Conservation (phyloP, 495 filamentous ascomycete genomes). For the Hypomontagnella monticulosa region DNA sequence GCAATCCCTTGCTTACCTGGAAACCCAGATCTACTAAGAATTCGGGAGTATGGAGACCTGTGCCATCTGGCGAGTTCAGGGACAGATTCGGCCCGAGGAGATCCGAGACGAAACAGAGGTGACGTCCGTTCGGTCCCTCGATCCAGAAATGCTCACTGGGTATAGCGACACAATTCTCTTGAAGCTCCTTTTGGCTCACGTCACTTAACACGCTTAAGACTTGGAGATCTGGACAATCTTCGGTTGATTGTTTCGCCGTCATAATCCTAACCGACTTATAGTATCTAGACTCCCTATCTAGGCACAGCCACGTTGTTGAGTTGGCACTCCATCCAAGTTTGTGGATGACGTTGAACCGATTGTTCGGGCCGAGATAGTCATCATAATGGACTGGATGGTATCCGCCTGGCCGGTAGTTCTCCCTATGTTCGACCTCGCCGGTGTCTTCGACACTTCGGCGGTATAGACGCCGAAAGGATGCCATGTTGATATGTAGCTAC, state of each 20-base stretch:
- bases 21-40: constrained; percentile 6
- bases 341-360: constrained; percentile 58
- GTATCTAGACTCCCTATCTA: constrained; percentile 42
- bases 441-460: constrained; percentile 1
- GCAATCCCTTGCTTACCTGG: constrained; percentile 26
- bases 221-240: constrained; percentile 29
- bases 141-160: constrained; percentile 47
- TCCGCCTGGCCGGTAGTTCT: constrained; percentile 44
- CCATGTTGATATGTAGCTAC: neutral
- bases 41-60: constrained; percentile 12
- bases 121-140: constrained; percentile 51
- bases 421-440: constrained; percentile 8
- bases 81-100: constrained; percentile 22
- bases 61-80: constrained; percentile 1
- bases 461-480: neutral
- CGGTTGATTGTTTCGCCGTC: constrained; percentile 10
- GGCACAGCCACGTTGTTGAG: constrained; percentile 65
- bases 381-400: constrained; percentile 62
- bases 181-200: neutral
- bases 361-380: constrained; percentile 44
- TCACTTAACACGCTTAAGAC: constrained; percentile 18
- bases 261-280: constrained; percentile 38
- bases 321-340: constrained; percentile 63
- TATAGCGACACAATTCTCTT: constrained; percentile 22
- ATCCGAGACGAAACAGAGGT: constrained; percentile 47